Percentiles rank a stretch among this genome's conserved stretches.
These are phyloP conservation scores for Volvox reticuliferus DNA, from an alignment of 139 green algal species.

Conservation along the genomic window DNA sequence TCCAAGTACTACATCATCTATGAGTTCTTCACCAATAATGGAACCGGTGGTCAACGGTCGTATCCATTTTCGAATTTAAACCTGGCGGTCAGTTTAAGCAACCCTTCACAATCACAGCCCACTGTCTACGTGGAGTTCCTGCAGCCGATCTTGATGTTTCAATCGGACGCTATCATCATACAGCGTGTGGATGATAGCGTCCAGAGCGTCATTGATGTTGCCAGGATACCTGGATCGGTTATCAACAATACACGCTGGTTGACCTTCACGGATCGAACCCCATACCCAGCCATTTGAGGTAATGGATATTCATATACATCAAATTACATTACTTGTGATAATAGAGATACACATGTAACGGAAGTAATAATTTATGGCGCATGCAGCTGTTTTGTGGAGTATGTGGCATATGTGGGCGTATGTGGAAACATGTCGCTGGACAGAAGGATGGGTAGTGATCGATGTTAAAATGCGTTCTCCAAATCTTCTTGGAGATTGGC, in stretches of 20 bases:
- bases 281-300: neutral
- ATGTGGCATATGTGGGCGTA: neutral
- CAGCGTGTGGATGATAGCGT: neutral
- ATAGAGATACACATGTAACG: too few relatives aligned
- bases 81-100: neutral
- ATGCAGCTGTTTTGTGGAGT: too few relatives aligned
- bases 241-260: neutral
- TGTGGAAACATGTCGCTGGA: too few relatives aligned
- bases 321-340: too few relatives aligned
- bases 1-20: neutral
- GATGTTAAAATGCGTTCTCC: too few relatives aligned
- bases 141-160: neutral
- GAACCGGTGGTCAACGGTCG: neutral
- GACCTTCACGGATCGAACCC: neutral
- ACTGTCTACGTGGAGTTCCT: neutral
- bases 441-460: too few relatives aligned
- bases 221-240: neutral
- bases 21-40: neutral
- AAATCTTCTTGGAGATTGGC: too few relatives aligned
- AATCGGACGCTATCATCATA: neutral
- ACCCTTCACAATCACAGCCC: neutral
- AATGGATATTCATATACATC: too few relatives aligned
- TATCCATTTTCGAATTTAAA: neutral
- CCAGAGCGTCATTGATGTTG: neutral
- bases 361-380: too few relatives aligned